Percentiles rank a stretch among this genome's conserved stretches.
phyloP scores from a whole-genome alignment of 768 basidiomycete genomes.

The Terana coerulea region DNA sequence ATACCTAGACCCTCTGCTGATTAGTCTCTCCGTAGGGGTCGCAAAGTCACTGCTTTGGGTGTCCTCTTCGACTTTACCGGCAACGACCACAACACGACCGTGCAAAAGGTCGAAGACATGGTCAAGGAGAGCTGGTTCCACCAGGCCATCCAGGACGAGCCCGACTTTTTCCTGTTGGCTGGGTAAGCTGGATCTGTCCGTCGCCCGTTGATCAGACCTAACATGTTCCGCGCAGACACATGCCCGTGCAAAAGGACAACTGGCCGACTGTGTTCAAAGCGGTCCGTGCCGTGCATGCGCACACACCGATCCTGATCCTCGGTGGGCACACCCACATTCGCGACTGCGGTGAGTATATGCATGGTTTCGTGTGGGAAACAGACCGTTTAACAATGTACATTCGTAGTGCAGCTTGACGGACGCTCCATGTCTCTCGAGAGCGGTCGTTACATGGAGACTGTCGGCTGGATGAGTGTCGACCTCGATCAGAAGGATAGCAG shows the following conservation, averaged over 20 bases:
- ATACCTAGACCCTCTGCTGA: no score
- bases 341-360: conserved; percentile 57
- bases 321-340: conserved; percentile 83
- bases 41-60: conserved; percentile 74
- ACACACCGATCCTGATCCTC: conserved; percentile 79
- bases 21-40: conserved; percentile 68
- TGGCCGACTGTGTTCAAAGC: conserved; percentile 74
- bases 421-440: conserved; percentile 80
- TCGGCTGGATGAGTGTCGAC: conserved; percentile 73
- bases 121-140: conserved; percentile 80
- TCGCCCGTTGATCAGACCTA: neutral
- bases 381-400: neutral
- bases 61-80: conserved; percentile 75
- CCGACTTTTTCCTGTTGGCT: conserved; percentile 76
- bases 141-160: conserved; percentile 74
- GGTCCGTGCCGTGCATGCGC: conserved; percentile 65
- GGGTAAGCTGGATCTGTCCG: conserved; percentile 40
- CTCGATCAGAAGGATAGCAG: conserved; percentile 37
- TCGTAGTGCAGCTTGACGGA: conserved; percentile 60
- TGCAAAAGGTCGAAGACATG: conserved; percentile 71
- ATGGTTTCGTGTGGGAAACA: neutral
- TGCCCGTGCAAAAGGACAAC: conserved; percentile 71
- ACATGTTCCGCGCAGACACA: conserved; percentile 50
- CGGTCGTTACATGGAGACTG: conserved; percentile 90
- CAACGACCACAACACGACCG: conserved; percentile 67